Conservation (phyloP, 2,329 filamentous ascomycete genomes). For the Penicillium sp. region DNA sequence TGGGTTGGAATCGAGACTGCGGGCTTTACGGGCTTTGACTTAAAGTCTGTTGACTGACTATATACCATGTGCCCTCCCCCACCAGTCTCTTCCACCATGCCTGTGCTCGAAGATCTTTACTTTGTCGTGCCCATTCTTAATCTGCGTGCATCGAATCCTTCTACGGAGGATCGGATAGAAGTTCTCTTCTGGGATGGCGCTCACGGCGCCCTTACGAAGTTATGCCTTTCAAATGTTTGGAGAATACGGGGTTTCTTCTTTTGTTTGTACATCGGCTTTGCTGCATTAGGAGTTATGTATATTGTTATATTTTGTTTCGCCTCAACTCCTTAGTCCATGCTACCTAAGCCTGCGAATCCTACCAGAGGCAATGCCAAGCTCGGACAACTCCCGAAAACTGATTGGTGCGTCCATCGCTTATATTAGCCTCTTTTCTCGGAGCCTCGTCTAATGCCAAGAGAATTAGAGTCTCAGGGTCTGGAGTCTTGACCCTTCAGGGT, state of each 20-base stretch:
- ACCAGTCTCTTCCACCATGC: neutral
- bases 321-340: too few species aligned
- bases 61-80: neutral
- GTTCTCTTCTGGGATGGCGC: too few species aligned
- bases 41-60: slow-evolving; percentile 13
- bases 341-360: neutral
- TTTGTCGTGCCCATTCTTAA: neutral
- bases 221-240: too few species aligned
- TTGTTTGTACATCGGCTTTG: too few species aligned
- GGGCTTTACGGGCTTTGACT: slow-evolving; percentile 41
- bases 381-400: neutral
- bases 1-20: slow-evolving; percentile 42
- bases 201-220: too few species aligned
- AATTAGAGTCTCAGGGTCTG: neutral
- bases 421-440: neutral
- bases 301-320: too few species aligned
- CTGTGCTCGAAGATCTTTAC: neutral
- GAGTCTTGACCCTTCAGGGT: neutral
- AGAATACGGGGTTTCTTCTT: too few species aligned
- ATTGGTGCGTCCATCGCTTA: neutral
- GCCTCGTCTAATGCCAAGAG: neutral
- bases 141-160: neutral
- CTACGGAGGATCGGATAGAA: too few species aligned
- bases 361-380: neutral
- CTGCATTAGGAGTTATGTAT: too few species aligned